Percentiles rank a stretch among this genome's conserved stretches.
Evolutionary conservation across 1,139 yeast genomes (phyloP).

Genomic region (Hansenula sp.): DNA sequence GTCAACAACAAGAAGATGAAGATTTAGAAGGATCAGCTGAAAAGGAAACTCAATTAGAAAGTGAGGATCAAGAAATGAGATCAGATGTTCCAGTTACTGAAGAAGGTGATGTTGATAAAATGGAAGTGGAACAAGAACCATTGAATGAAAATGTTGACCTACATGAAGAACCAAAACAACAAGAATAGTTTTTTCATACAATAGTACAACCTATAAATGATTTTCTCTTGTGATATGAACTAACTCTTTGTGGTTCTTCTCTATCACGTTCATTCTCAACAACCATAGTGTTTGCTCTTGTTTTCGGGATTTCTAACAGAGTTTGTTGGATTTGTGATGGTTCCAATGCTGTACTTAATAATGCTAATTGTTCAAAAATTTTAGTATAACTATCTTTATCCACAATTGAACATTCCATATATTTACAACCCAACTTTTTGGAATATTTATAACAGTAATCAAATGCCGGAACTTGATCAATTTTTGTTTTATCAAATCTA

Average conservation of each 20-base stretch:
- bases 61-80: background rate
- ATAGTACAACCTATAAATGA: background rate
- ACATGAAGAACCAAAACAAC: background rate
- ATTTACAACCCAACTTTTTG: constrained; percentile 11
- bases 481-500: constrained; percentile 8
- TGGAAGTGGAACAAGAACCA: background rate
- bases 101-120: background rate
- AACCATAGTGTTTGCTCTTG: constrained; percentile 1
- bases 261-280: background rate
- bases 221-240: background rate
- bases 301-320: background rate
- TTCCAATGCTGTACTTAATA: constrained; percentile 3
- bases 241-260: background rate
- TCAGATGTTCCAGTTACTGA: background rate
- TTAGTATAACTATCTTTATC: constrained; percentile 13
- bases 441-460: constrained; percentile 13
- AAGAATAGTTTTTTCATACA: background rate
- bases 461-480: constrained; percentile 8
- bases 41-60: background rate
- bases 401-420: constrained; percentile 18
- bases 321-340: background rate
- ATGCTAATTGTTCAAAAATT: constrained; percentile 16
- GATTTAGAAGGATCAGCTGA: background rate
- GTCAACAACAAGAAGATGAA: constrained; percentile 1
- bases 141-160: background rate